Percentiles rank a stretch among this genome's conserved stretches.
Evolutionary conservation across 306 rosid species (phyloP).

Genomic region (Cucumis hystrix): DNA sequence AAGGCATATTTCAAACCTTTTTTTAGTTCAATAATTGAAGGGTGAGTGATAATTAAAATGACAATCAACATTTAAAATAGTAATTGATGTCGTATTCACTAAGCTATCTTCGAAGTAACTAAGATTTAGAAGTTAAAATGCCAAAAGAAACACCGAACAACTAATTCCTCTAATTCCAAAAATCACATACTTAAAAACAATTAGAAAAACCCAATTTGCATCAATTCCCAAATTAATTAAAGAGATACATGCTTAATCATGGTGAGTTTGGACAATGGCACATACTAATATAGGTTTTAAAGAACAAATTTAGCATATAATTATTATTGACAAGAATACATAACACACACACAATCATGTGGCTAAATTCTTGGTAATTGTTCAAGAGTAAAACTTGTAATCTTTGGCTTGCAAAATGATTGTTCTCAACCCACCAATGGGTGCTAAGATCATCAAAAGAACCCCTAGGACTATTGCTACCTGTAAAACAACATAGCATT

Average conservation of each 20-base stretch:
- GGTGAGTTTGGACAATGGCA: not conserved
- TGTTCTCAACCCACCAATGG: slow-evolving; percentile 49
- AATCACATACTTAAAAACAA: too few species aligned
- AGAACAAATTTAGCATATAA: not conserved
- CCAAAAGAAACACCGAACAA: not conserved
- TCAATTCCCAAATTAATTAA: not conserved
- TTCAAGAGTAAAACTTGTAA: slow-evolving; percentile 32
- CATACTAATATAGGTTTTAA: not conserved
- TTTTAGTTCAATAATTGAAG: too few species aligned
- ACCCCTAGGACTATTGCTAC: slow-evolving; percentile 50
- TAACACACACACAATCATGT: not conserved
- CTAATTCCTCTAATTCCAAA: not conserved
- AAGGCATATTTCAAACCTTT: too few species aligned
- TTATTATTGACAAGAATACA: not conserved
- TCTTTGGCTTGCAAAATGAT: slow-evolving; percentile 45
- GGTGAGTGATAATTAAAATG: too few species aligned
- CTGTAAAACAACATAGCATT: slow-evolving; percentile 16
- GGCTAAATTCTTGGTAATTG: not conserved
- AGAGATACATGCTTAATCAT: not conserved
- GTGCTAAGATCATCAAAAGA: slow-evolving; percentile 44
- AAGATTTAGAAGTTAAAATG: too few species aligned
- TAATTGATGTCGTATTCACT: too few species aligned
- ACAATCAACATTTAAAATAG: too few species aligned
- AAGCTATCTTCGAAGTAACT: too few species aligned
- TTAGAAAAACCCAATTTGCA: not conserved